Evolutionary conservation across 306 rosid genomes (phyloP), one percentile per base, ranked within the genome.

Genomic region (Astragalus glycyphyllos): DNA sequence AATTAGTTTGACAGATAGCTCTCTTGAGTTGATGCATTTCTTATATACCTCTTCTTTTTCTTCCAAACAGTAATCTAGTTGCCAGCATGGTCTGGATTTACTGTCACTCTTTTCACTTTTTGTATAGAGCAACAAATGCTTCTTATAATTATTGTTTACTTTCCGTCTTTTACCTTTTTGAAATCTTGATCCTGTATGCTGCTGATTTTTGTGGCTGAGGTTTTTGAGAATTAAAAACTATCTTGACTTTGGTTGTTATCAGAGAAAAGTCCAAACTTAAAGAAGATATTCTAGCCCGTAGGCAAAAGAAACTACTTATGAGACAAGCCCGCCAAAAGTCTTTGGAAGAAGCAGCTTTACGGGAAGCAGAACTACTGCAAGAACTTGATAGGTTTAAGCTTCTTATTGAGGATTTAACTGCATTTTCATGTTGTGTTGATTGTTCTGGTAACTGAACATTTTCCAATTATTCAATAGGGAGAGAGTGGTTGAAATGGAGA

Each of bases 291-390:
- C 51, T 80, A 49, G 83, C 85, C 17, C 96, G 92, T 47, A 86
- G 96, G 82, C 92, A 92, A 80, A 90, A 81, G 74, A 88, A 84
- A 82, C 81, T 83, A 67, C 75, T 88, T 29, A 50, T 85, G 83
- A 86, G 96, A 72, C 88, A 73, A 65, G 85, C 73, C 71, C 98
- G 96, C 31, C 85, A 88, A 71, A 92, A 85, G 51, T 72, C 73
- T 82, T 79, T 90, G 74, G 98, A 92, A 76, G 92, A 88, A 81
- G 86, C 84, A 57, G 86, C 90, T 63, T 74, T 82, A 69, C 87
- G 80, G 26, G 98, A 92, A 84, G 88, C 96, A 55, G 89, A 88
- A 63, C 89, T 88, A 77, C 77, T 88, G 54, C 96, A 83, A 85
- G 96, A 89, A 77, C 87, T 90, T 81, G 98, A 92, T 79, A 88